These are phyloP conservation scores for Pseudotulostoma volvatum DNA, from an alignment of 495 filamentous ascomycete genomes.

Conservation along the genomic window DNA sequence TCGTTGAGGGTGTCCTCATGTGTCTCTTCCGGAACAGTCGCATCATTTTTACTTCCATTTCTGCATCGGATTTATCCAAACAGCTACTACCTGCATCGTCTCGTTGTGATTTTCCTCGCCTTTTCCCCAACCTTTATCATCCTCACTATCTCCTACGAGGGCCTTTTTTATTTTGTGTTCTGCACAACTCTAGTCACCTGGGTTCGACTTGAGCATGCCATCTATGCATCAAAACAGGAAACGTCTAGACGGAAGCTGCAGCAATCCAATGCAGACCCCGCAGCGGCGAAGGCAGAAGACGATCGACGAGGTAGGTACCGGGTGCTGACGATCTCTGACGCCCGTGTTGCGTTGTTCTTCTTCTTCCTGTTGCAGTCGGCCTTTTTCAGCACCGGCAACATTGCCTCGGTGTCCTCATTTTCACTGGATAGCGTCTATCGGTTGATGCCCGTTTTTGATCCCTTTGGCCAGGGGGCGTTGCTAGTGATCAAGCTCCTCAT, in stretches of 20 bases:
- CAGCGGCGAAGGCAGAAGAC: constrained; percentile 1
- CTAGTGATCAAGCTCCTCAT: constrained; percentile 82
- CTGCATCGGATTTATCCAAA: constrained; percentile 68
- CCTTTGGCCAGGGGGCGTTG: constrained; percentile 80
- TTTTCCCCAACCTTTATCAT: constrained; percentile 91
- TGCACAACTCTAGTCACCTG: constrained; percentile 70
- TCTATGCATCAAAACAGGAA: constrained; percentile 30
- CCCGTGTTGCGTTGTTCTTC: constrained; percentile 83
- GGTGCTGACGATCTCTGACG: constrained; percentile 59
- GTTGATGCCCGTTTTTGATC: constrained; percentile 86
- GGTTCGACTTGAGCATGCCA: constrained; percentile 76
- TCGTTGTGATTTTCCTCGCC: constrained; percentile 80
- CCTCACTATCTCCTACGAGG: constrained; percentile 95
- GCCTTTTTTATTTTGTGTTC: constrained; percentile 88
- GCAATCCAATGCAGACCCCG: constrained; percentile 3
- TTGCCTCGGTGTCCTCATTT: constrained; percentile 90
- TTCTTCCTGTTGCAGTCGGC: constrained; percentile 85
- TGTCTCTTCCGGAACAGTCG: constrained; percentile 38
- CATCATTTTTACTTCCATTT: constrained; percentile 66
- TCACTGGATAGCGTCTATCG: constrained; percentile 80
- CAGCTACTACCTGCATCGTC: constrained; percentile 75
- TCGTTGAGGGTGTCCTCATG: no score
- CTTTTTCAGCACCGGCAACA: constrained; percentile 95
- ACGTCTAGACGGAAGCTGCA: constrained; percentile 8
- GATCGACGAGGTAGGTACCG: constrained; percentile 41